phyloP scores from a whole-genome alignment of 129 eudicot genomes.

The Chrysanthemum seticuspe region DNA sequence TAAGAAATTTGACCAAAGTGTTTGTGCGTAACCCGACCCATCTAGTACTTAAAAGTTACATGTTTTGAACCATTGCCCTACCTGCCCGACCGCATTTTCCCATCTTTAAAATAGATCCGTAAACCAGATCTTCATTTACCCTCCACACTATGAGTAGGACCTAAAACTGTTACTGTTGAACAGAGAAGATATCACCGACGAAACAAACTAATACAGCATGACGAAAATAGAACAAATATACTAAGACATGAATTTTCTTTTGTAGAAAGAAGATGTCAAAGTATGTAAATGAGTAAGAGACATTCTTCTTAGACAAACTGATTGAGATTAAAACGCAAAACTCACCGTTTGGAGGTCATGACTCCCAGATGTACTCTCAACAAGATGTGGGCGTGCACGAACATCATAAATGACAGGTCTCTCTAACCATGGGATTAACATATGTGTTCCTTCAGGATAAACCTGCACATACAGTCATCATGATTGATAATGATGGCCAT shows the following conservation, averaged over 20 bases:
- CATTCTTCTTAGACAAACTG: neutral
- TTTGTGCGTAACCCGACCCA: neutral
- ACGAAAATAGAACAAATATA: neutral
- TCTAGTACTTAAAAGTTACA: neutral
- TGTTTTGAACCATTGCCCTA: neutral
- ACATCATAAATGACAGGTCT: constrained; percentile 74
- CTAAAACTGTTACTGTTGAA: neutral
- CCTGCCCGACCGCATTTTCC: neutral
- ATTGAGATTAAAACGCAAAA: neutral
- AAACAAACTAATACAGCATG: neutral
- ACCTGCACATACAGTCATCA: constrained; percentile 36
- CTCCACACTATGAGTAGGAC: neutral
- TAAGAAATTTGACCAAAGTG: too few species aligned
- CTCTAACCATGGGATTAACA: constrained; percentile 69
- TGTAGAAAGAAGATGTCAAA: neutral
- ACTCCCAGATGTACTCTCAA: constrained; percentile 70
- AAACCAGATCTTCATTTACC: too few species aligned
- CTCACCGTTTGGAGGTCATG: constrained; percentile 80
- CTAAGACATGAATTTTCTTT: neutral
- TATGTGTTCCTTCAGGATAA: constrained; percentile 74
- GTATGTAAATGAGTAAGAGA: neutral
- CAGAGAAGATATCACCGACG: neutral
- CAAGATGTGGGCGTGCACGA: constrained; percentile 74
- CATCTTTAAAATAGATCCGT: neutral
- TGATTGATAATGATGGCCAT: neutral